Evolutionary conservation across 306 rosid species (phyloP).

Genomic region (Pyrus pyrifolia): DNA sequence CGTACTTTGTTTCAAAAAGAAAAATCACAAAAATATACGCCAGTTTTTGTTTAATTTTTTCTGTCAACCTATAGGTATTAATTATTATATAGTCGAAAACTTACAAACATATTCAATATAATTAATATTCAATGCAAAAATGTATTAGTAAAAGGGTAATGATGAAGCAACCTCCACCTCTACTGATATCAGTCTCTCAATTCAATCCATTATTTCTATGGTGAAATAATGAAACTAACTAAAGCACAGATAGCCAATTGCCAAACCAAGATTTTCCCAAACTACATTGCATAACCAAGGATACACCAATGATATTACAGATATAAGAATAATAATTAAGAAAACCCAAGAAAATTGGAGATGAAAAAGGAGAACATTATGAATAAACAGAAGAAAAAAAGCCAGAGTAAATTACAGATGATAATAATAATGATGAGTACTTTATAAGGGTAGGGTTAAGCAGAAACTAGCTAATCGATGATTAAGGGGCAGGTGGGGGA

Average conservation of each 20-base stretch:
- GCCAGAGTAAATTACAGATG: not conserved
- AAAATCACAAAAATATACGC: not conserved
- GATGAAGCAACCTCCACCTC: not conserved
- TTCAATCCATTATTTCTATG: no score
- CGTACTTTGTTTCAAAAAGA: no score
- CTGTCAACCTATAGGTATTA: not conserved
- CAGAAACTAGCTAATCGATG: not conserved
- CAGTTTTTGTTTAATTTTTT: not conserved
- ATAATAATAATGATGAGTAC: not conserved
- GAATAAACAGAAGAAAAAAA: not conserved
- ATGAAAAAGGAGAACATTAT: not conserved
- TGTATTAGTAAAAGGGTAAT: not conserved
- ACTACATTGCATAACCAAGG: not conserved
- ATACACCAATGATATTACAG: not conserved
- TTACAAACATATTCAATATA: not conserved
- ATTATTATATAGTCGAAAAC: not conserved
- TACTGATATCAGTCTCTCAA: not conserved
- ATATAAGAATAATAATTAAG: not conserved
- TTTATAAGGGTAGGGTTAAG: not conserved
- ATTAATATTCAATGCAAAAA: no score
- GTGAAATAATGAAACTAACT: not conserved
- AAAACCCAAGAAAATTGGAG: not conserved
- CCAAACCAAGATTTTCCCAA: not conserved
- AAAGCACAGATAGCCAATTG: not conserved
- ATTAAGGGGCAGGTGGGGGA: constrained; percentile 3